Percentiles rank a stretch among this genome's conserved stretches.
phyloP scores from a whole-genome alignment of 1,139 yeast species.

The Lodderomyces oxycetoniae region DNA sequence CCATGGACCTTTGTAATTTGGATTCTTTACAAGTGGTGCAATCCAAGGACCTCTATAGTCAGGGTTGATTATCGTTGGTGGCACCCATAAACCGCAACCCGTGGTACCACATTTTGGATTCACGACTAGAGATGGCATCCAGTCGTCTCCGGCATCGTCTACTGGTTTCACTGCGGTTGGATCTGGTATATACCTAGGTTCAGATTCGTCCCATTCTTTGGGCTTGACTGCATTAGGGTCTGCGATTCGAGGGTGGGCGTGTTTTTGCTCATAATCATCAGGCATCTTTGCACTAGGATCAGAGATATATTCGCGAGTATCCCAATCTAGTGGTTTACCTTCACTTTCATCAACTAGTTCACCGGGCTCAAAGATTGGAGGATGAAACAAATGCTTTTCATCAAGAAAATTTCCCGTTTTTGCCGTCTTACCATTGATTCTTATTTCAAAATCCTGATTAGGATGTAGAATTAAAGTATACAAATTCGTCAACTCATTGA shows the following conservation, averaged over 20 bases:
- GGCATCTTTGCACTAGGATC: slow-evolving; percentile 71
- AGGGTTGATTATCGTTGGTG: slow-evolving; percentile 64
- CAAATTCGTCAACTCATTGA: slow-evolving; percentile 53
- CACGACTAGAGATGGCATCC: slow-evolving; percentile 62
- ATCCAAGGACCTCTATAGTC: slow-evolving; percentile 74
- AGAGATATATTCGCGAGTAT: slow-evolving; percentile 54
- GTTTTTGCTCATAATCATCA: slow-evolving; percentile 70
- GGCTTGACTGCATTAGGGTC: slow-evolving; percentile 71
- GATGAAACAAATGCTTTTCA: slow-evolving; percentile 47
- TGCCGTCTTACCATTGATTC: slow-evolving; percentile 74
- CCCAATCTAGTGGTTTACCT: slow-evolving; percentile 76
- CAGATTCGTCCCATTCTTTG: slow-evolving; percentile 71
- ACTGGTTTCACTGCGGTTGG: slow-evolving; percentile 63
- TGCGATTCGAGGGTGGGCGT: slow-evolving; percentile 52
- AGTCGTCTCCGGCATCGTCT: slow-evolving; percentile 67
- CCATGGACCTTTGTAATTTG: slow-evolving; percentile 79
- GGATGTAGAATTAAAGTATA: slow-evolving; percentile 71
- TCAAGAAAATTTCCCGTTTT: slow-evolving; percentile 63
- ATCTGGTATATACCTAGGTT: slow-evolving; percentile 54
- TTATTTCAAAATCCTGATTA: slow-evolving; percentile 66
- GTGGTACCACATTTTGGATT: slow-evolving; percentile 65
- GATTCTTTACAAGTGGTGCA: slow-evolving; percentile 65
- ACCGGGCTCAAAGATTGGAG: slow-evolving; percentile 60
- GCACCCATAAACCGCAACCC: slow-evolving; percentile 70
- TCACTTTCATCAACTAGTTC: slow-evolving; percentile 61